phyloP scores from a whole-genome alignment of 2,329 filamentous ascomycete species.

The Chaetomium globosum region DNA sequence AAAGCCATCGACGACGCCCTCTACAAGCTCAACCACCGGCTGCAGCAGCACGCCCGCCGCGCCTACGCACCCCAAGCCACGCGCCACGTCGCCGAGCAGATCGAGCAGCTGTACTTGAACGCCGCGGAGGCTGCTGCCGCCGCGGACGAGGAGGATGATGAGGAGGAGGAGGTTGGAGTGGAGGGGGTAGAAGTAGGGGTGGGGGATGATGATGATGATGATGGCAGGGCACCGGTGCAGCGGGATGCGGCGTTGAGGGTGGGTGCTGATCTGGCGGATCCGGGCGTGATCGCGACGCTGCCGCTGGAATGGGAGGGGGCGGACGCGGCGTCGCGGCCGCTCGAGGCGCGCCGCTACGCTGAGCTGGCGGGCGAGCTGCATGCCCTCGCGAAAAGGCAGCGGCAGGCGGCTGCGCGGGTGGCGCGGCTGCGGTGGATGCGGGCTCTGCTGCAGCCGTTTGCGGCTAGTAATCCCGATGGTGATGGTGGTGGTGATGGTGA shows the following conservation, averaged over 20 bases:
- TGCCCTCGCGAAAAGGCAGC: conserved; percentile 52
- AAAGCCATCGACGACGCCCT: conserved; percentile 60
- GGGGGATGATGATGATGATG: conserved; percentile 41
- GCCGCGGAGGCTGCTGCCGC: conserved; percentile 38
- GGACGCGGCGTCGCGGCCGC: conserved; percentile 44
- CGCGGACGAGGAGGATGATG: conserved; percentile 34
- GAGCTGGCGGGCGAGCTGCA: conserved; percentile 54
- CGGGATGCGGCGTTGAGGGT: conserved; percentile 41
- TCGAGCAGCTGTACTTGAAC: conserved; percentile 65
- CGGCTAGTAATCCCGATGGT: conserved; percentile 17
- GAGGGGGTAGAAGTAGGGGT: conserved; percentile 39
- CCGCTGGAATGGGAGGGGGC: conserved; percentile 49
- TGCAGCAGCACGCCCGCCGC: conserved; percentile 66
- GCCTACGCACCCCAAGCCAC: conserved; percentile 70
- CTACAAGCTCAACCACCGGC: conserved; percentile 60
- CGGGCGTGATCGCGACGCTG: conserved; percentile 50
- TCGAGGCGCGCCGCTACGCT: conserved; percentile 50
- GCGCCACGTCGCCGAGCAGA: conserved; percentile 72
- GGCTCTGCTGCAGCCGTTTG: conserved; percentile 55
- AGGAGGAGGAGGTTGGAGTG: conserved; percentile 28
- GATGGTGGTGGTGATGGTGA: conserved; percentile 22
- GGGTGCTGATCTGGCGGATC: conserved; percentile 51
- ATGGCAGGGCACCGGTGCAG: background rate
- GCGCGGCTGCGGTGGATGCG: conserved; percentile 55
- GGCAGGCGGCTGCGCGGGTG: conserved; percentile 42